Evolutionary conservation across 441 rosid genomes (phyloP).

Genomic region (Populus hybrid): DNA sequence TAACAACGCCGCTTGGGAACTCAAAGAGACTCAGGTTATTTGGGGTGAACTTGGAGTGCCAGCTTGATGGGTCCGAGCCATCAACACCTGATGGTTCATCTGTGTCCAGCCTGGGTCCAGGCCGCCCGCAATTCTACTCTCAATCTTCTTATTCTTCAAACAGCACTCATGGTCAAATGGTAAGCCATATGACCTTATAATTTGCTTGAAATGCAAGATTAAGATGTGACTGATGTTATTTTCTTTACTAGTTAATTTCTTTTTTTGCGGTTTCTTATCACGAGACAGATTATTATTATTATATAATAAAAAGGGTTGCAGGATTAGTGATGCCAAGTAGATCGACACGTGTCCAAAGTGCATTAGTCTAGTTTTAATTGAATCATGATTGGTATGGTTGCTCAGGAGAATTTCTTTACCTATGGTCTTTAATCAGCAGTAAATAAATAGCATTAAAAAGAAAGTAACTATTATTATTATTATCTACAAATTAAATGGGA

Average conservation of each 20-base stretch:
- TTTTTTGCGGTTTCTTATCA: constrained; percentile 28
- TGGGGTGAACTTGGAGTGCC: constrained; percentile 90
- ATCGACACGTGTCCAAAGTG: constrained; percentile 34
- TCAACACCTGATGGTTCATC: constrained; percentile 57
- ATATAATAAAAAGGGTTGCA: constrained; percentile 1
- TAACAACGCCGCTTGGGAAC: constrained; percentile 38
- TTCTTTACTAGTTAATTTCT: not conserved
- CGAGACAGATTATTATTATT: constrained; percentile 30
- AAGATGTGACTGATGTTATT: not conserved
- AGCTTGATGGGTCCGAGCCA: constrained; percentile 55
- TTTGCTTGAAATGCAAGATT: not conserved
- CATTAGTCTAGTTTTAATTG: not conserved
- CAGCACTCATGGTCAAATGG: constrained; percentile 38
- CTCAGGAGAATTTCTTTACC: not conserved
- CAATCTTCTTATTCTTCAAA: constrained; percentile 30
- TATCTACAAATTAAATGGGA: not conserved
- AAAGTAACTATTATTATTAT: no score
- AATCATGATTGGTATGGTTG: not conserved
- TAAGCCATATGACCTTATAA: constrained; percentile 22
- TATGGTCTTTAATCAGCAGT: not conserved
- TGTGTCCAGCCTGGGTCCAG: constrained; percentile 32
- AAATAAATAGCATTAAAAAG: not conserved
- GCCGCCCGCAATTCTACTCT: constrained; percentile 30
- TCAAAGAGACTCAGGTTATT: constrained; percentile 75
- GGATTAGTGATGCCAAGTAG: constrained; percentile 11